Conservation (phyloP, 148 eudicot species). For the Rhododendron williamsianum region DNA sequence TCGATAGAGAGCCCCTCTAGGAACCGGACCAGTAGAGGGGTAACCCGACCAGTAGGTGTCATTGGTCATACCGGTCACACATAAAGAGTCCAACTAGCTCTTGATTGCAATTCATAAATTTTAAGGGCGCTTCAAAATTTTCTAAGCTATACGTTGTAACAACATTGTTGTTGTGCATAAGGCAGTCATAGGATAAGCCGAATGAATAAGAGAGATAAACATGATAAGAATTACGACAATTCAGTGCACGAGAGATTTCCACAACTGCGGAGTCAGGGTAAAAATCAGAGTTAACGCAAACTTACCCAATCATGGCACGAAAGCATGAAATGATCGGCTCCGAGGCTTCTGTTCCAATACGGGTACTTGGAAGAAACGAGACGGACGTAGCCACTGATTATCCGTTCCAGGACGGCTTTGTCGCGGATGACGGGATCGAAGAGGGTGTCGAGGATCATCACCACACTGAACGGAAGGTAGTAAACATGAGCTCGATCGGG, state of each 20-base stretch:
- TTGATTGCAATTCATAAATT: too few relatives aligned
- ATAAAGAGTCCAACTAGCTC: too few relatives aligned
- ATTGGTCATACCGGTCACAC: too few relatives aligned
- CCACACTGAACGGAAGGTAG: neutral
- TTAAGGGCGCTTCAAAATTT: too few relatives aligned
- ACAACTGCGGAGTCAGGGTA: neutral
- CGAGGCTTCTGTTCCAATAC: neutral
- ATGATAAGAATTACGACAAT: too few relatives aligned
- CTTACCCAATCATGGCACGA: neutral
- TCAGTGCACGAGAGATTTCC: neutral
- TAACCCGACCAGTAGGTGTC: too few relatives aligned
- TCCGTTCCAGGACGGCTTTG: neutral
- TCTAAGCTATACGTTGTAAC: too few relatives aligned
- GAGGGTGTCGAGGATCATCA: neutral
- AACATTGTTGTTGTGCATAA: too few relatives aligned
- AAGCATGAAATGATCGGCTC: neutral
- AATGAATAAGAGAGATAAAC: too few relatives aligned
- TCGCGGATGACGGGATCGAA: neutral
- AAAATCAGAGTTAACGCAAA: neutral
- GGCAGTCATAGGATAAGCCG: too few relatives aligned
- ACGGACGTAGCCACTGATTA: neutral
- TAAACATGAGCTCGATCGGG: neutral
- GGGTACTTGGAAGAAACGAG: neutral
- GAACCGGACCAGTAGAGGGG: too few relatives aligned
- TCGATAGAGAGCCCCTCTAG: too few relatives aligned